Base-by-base conservation (phyloP, 768 basidiomycete species). In the Cystoderma amianthinum region DNA sequence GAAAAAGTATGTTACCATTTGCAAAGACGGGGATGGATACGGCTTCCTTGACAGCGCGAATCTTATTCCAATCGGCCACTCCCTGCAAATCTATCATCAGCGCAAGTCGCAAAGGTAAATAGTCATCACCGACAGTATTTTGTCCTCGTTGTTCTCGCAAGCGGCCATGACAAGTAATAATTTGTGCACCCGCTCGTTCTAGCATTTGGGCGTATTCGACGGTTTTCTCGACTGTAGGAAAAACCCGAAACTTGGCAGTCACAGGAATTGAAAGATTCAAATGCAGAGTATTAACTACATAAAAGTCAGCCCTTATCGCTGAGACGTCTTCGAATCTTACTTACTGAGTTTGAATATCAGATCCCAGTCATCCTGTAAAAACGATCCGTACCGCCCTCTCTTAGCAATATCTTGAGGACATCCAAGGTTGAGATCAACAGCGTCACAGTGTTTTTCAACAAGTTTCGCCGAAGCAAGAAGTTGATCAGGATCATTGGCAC, bases 151-250 rank as follows among this genome's bases (percentile, higher is more conserved):
- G 92, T 49, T 97, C 94, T 21, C 93, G 76, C 33, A 81, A 73
- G 4, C 96, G 79, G 0, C 96, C 96, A 48, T 99, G 96, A 49
- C 91, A 91, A 0, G 93, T 90, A 9, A 98, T 66, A 33, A 97
- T 90, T 55, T 98, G 94, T 0, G 95, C 96, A 0, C 96, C 96
- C 0, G 96, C 93, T 0, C 79, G 67, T 63, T 96, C 93, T 30
- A 99, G 78, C 93, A 98, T 96, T 56, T 85, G 77, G 2, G 96
- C 96, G 49, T 99, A 99, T 46, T 81, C 84, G 1, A 98, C 82
- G 0, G 95, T 97, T 63, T 85, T 85, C 52, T 88, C 85, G 19
- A 89, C 59, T 0, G 82, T 80, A 1, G 85, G 77, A 58, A 94
- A 97, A 2, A 95, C 81, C 5, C 96, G 80, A 61, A 97, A 96